Evolutionary conservation across 2,329 filamentous ascomycete species (phyloP).

Genomic region (Pseudogymnoascus sp.): DNA sequence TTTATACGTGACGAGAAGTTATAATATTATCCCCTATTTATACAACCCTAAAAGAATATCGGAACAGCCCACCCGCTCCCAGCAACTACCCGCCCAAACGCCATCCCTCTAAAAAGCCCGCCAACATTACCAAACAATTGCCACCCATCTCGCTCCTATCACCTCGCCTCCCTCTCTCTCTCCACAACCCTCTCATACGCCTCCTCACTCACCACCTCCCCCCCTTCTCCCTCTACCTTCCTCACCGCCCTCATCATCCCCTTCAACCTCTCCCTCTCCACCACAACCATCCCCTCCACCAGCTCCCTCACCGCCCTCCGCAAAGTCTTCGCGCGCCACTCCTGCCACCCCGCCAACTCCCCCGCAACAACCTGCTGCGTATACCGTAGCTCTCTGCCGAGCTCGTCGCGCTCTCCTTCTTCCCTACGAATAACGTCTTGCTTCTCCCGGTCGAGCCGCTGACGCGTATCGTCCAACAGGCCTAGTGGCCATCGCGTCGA

Average conservation of each 20-base stretch:
- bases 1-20: background rate
- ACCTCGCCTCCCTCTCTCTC: background rate
- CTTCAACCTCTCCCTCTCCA: slow-evolving; percentile 70
- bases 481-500: slow-evolving; percentile 73
- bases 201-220: background rate
- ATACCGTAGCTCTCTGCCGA: slow-evolving; percentile 79
- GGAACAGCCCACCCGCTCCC: background rate
- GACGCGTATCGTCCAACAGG: slow-evolving; percentile 78
- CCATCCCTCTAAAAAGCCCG: background rate
- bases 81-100: background rate
- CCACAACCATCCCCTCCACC: slow-evolving; percentile 68
- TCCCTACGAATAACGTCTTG: slow-evolving; percentile 68
- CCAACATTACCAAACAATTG: background rate
- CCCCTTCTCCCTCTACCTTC: background rate
- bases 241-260: slow-evolving; percentile 73
- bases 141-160: background rate
- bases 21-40: slow-evolving; percentile 3
- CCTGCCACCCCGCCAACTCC: slow-evolving; percentile 91
- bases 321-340: slow-evolving; percentile 72
- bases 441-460: slow-evolving; percentile 73
- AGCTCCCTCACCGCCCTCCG: slow-evolving; percentile 66
- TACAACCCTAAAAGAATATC: background rate
- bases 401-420: slow-evolving; percentile 59
- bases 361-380: slow-evolving; percentile 89
- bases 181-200: background rate